Evolutionary conservation across 2,329 filamentous ascomycete genomes (phyloP).

Genomic region (Colletotrichum endophyticum): DNA sequence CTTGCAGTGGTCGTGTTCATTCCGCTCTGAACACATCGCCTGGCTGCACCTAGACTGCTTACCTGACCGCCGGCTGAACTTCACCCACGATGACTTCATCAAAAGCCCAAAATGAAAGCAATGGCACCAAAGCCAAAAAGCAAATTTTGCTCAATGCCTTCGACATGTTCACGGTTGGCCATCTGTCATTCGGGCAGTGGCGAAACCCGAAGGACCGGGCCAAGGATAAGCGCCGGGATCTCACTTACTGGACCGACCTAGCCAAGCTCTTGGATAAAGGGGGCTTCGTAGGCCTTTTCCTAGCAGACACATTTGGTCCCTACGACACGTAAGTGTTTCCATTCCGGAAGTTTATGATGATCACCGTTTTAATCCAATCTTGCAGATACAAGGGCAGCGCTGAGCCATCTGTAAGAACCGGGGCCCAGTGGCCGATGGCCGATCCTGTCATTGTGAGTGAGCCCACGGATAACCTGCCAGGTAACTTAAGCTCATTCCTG

Average conservation of each 20-base stretch:
- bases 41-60: background rate
- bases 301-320: conserved; percentile 63
- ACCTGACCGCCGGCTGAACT: accelerated
- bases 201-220: conserved; percentile 3
- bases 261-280: conserved; percentile 67
- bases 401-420: conserved; percentile 60
- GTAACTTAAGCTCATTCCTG: background rate
- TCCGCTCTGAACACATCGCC: background rate
- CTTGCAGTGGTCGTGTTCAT: background rate
- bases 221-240: conserved; percentile 4
- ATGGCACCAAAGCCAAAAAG: background rate
- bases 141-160: conserved; percentile 5
- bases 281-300: conserved; percentile 67
- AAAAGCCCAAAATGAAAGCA: background rate
- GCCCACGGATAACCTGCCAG: background rate
- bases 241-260: conserved; percentile 64
- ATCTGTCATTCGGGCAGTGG: conserved; percentile 7
- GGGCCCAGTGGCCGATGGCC: conserved; percentile 69
- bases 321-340: conserved; percentile 57
- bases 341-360: background rate
- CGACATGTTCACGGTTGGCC: conserved; percentile 6
- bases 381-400: conserved; percentile 48
- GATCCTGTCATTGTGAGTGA: conserved; percentile 62
- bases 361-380: background rate
- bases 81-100: background rate